Evolutionary conservation across 129 eudicot genomes (phyloP).

Genomic region (Pittosporum tobira): DNA sequence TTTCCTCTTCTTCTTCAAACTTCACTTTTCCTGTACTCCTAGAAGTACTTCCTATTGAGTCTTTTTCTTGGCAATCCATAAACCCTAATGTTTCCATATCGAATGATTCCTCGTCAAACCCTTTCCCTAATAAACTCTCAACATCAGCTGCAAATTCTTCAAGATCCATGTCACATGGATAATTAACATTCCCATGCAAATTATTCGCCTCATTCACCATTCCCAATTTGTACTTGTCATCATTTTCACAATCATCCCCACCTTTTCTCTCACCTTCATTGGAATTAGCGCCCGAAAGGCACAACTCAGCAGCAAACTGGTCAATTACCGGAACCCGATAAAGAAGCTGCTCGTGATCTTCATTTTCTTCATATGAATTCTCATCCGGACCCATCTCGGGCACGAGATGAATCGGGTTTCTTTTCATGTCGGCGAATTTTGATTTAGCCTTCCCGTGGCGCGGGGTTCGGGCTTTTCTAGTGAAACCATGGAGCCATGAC

Average conservation of each 20-base stretch:
- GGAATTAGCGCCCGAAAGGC: constrained; percentile 33
- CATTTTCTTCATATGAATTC: constrained; percentile 31
- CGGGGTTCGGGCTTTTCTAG: constrained; percentile 67
- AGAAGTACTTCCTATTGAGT: not conserved
- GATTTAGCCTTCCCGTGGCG: constrained; percentile 31
- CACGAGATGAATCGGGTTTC: constrained; percentile 37
- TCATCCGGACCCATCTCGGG: constrained; percentile 64
- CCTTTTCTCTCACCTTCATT: no score
- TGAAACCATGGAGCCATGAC: constrained; percentile 67
- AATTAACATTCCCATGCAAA: constrained; percentile 30
- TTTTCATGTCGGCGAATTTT: constrained; percentile 18
- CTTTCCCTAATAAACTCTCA: constrained; percentile 65
- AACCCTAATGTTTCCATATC: constrained; percentile 59
- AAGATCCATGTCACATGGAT: constrained; percentile 54
- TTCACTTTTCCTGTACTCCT: constrained; percentile 28
- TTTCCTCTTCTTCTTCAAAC: constrained; percentile 34
- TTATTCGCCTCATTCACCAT: not conserved
- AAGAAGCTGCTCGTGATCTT: constrained; percentile 60
- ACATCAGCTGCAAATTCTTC: constrained; percentile 86
- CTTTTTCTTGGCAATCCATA: constrained; percentile 28
- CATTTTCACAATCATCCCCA: not conserved
- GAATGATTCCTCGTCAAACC: constrained; percentile 52
- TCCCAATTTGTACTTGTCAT: not conserved
- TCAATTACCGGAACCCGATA: constrained; percentile 72
- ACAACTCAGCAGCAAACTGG: constrained; percentile 43